phyloP scores from a whole-genome alignment of 2,329 filamentous ascomycete species.

The Beauveria brongniartii region DNA sequence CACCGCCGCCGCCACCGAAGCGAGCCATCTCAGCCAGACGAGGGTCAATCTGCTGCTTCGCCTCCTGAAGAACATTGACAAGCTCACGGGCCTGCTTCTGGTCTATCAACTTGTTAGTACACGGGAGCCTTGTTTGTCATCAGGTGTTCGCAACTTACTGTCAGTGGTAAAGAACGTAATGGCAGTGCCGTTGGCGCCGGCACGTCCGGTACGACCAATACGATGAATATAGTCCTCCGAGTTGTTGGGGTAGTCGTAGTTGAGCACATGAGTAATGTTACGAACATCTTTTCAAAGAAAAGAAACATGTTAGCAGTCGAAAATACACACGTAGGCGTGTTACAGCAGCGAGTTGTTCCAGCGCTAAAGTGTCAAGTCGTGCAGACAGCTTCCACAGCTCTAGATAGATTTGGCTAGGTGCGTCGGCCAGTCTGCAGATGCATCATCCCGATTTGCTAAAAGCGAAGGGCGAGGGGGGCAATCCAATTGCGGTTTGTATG shows the following conservation, averaged over 20 bases:
- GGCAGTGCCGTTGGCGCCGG: conserved; percentile 88
- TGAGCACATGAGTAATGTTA: conserved; percentile 99
- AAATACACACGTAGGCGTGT: conserved; percentile 30
- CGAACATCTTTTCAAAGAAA: conserved; percentile 79
- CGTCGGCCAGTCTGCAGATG: conserved; percentile 38
- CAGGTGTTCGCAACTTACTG: conserved; percentile 57
- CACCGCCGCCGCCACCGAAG: conserved; percentile 78
- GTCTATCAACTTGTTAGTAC: conserved; percentile 47
- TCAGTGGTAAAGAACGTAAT: conserved; percentile 99
- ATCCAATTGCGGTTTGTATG: conserved; percentile 51
- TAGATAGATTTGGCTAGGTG: conserved; percentile 26
- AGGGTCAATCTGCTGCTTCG: conserved; percentile 97
- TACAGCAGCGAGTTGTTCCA: conserved; percentile 52
- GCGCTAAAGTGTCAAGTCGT: conserved; percentile 31
- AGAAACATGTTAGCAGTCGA: conserved; percentile 69
- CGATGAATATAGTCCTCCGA: conserved; percentile 97
- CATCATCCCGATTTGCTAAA: conserved; percentile 32
- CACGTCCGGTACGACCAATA: conserved; percentile 92
- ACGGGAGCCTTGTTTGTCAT: background rate
- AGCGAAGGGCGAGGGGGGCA: conserved; percentile 47
- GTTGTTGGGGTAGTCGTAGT: conserved; percentile 99
- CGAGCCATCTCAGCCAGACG: conserved; percentile 92
- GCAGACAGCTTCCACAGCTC: conserved; percentile 9
- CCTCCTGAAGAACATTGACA: conserved; percentile 79
- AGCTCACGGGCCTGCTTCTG: conserved; percentile 95